Evolutionary conservation across 495 filamentous ascomycete genomes (phyloP).

Genomic region (Bacidia gigantensis): DNA sequence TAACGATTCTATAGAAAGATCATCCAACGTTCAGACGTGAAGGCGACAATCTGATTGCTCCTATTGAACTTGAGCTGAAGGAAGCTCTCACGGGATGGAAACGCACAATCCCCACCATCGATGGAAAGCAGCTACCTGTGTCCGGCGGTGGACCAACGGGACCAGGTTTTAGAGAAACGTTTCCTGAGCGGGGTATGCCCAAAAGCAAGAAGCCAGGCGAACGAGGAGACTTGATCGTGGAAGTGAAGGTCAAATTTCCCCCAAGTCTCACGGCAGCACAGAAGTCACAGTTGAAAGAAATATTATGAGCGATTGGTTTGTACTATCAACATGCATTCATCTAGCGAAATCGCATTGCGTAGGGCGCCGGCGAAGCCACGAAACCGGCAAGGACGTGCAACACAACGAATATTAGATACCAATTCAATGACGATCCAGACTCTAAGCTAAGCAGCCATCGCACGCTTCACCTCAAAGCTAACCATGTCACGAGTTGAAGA

Average conservation of each 20-base stretch:
- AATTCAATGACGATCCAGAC: not conserved
- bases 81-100: slow-evolving; percentile 95
- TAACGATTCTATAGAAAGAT: slow-evolving; percentile 46
- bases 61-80: slow-evolving; percentile 73
- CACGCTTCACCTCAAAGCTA: not conserved
- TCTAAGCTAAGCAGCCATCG: not conserved
- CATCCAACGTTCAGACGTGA: slow-evolving; percentile 72
- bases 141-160: slow-evolving; percentile 69
- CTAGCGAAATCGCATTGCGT: slow-evolving; percentile 1
- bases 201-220: slow-evolving; percentile 73
- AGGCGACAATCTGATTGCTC: slow-evolving; percentile 69
- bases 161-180: slow-evolving; percentile 67
- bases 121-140: slow-evolving; percentile 68
- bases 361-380: not conserved
- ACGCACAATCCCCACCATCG: slow-evolving; percentile 82
- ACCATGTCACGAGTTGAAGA: slow-evolving; percentile 62
- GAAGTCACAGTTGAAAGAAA: slow-evolving; percentile 65
- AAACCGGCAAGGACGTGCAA: not conserved
- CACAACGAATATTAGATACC: not conserved
- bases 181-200: slow-evolving; percentile 79
- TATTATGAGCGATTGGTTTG: slow-evolving; percentile 34
- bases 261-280: slow-evolving; percentile 55
- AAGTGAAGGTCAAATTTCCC: slow-evolving; percentile 83
- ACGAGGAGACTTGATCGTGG: slow-evolving; percentile 79
- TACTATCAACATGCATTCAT: slow-evolving; percentile 2